Evolutionary conservation across 371 early-diverging fungal genomes (phyloP).

Genomic region (Fennellomyces sp.): DNA sequence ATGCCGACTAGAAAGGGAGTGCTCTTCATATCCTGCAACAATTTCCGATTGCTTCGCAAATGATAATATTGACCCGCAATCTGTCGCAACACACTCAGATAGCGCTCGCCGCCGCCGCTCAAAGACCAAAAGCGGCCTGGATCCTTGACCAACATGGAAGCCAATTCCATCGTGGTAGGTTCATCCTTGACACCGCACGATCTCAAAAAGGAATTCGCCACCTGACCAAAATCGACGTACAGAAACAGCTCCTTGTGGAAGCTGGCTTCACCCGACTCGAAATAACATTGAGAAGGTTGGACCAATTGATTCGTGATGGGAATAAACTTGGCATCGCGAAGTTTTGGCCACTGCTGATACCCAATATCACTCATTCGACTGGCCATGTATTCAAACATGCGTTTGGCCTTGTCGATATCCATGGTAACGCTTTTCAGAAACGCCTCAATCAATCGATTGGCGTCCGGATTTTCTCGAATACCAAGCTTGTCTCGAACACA

Average conservation of each 20-base stretch:
- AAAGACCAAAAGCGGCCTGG: slow-evolving; percentile 73
- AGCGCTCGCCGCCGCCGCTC: slow-evolving; percentile 71
- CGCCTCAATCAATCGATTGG: slow-evolving; percentile 49
- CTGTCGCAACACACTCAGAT: slow-evolving; percentile 71
- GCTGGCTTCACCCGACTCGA: slow-evolving; percentile 51
- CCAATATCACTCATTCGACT: slow-evolving; percentile 63
- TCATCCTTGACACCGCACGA: slow-evolving; percentile 89
- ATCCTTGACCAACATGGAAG: slow-evolving; percentile 68
- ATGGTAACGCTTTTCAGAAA: slow-evolving; percentile 40
- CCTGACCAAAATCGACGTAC: slow-evolving; percentile 74
- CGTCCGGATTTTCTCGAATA: slow-evolving; percentile 64
- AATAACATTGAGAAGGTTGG: slow-evolving; percentile 63
- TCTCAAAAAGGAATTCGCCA: slow-evolving; percentile 78
- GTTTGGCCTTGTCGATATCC: slow-evolving; percentile 48
- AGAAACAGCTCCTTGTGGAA: slow-evolving; percentile 65
- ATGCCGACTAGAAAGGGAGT: slow-evolving; percentile 63
- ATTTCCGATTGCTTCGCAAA: slow-evolving; percentile 43
- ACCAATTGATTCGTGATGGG: slow-evolving; percentile 57
- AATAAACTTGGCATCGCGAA: slow-evolving; percentile 62
- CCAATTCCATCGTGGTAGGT: slow-evolving; percentile 78
- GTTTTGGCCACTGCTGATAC: slow-evolving; percentile 53
- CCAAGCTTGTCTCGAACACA: slow-evolving; percentile 70
- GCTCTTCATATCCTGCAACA: slow-evolving; percentile 64
- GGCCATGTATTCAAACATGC: slow-evolving; percentile 73
- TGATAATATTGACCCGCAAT: slow-evolving; percentile 73